Evolutionary conservation across 768 basidiomycete species (phyloP), one percentile per base, ranked within the genome.

Genomic region (Podaxis sp.): DNA sequence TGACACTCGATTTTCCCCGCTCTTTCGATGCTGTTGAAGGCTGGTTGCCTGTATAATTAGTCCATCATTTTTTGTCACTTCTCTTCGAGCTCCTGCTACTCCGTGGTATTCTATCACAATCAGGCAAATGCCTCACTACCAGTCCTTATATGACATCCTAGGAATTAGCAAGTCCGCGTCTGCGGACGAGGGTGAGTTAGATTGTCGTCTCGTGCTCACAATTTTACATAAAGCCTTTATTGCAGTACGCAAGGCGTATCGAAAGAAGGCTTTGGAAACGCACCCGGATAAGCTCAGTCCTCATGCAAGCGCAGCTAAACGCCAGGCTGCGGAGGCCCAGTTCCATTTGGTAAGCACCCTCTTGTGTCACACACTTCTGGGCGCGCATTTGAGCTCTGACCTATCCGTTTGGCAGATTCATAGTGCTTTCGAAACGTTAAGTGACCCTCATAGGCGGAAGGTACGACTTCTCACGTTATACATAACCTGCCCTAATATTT

Each of bases 201-300:
- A 5, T 19, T 38, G 19, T 61, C 39, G 12, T 39, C 39, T 57
- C 40, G 54, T 56, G 33, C 54, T 39, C 26, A 24, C 2, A 3
- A 30, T 40, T 63, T 9, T 39, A 49, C 52, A 51, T 40, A 33
- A 44, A 26, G 24, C 33, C 22, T n/a, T n/a, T 46, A 40, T 22
- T 8, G 12, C 65, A 88, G 89, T 90, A 61, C 84, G 87, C 56
- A 85, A 79, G 67, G 88, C 87, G 1, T 90, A 89, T 72, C 86
- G 83, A 68, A 82, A 82, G 64, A 85, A 82, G 67, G 87, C 84
- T 9, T 76, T 90, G 28, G 86, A 87, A 71, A 90, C 89, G 1
- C 89, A 90, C 70, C 89, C 89, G 9, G 89, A 90, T 67, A 89
- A 88, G 67, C 82, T 89, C 52, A 83, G 83, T 11, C 85, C 81